phyloP scores from a whole-genome alignment of 1,139 yeast genomes.

The Yamadazyma membranifaciens region DNA sequence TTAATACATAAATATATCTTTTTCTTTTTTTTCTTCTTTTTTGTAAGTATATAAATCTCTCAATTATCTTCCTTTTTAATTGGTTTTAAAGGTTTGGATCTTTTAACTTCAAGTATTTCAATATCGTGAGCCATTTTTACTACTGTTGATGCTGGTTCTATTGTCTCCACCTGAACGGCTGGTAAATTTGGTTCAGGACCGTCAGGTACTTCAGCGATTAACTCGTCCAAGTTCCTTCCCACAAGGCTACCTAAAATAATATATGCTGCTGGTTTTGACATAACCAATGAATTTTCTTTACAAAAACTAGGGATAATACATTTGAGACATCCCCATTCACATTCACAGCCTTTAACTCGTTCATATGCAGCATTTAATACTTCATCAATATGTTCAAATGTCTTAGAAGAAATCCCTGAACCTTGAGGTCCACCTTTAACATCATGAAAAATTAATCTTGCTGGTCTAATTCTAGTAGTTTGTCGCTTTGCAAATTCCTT shows the following conservation, averaged over 20 bases:
- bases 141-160: conserved; percentile 48
- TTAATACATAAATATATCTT: conserved; percentile 1
- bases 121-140: conserved; percentile 47
- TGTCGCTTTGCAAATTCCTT: conserved; percentile 83
- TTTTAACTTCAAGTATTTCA: conserved; percentile 7
- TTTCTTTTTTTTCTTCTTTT: background rate
- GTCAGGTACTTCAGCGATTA: conserved; percentile 46
- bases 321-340: conserved; percentile 86
- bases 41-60: background rate
- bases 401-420: conserved; percentile 74
- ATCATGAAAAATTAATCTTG: conserved; percentile 81
- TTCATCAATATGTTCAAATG: conserved; percentile 72
- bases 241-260: conserved; percentile 60
- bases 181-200: conserved; percentile 91
- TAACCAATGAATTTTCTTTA: conserved; percentile 74
- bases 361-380: conserved; percentile 59
- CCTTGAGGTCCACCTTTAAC: conserved; percentile 77
- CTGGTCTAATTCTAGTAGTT: conserved; percentile 73
- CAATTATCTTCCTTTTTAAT: conserved; percentile 10
- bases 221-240: conserved; percentile 40
- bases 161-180: conserved; percentile 62
- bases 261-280: conserved; percentile 86
- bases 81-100: conserved; percentile 10
- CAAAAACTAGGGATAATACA: conserved; percentile 82
- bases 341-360: conserved; percentile 63